phyloP scores from a whole-genome alignment of 2,329 filamentous ascomycete genomes.

The Sclerotinia subarctica region DNA sequence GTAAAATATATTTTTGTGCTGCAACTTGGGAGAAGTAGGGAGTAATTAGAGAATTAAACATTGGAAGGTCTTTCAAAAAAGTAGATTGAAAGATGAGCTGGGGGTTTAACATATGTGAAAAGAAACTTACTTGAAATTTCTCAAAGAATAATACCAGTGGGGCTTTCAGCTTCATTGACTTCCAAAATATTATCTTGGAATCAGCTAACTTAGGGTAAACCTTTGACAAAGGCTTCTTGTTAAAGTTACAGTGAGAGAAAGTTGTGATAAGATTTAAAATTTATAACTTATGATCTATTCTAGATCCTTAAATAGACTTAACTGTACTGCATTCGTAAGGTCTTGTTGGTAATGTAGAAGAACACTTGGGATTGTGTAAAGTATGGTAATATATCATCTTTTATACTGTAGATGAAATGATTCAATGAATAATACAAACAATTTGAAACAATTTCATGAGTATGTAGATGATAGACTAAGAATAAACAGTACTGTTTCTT shows the following conservation, averaged over 20 bases:
- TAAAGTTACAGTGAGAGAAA: too few species aligned
- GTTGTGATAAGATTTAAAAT: background rate
- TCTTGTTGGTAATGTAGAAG: background rate
- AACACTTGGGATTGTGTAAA: too few species aligned
- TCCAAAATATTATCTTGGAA: too few species aligned
- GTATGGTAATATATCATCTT: too few species aligned
- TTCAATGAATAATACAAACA: too few species aligned
- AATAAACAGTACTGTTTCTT: too few species aligned
- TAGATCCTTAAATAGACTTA: background rate
- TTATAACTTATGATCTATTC: background rate
- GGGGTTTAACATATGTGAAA: background rate
- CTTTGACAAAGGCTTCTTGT: rapidly evolving
- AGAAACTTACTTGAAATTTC: background rate
- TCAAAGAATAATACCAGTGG: background rate
- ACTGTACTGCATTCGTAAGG: background rate
- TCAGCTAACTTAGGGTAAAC: rapidly evolving
- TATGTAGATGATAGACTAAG: too few species aligned
- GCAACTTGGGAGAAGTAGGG: background rate
- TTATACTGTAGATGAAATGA: too few species aligned
- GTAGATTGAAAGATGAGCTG: background rate
- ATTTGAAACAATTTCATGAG: too few species aligned
- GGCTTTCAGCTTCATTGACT: background rate
- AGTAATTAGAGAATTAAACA: background rate
- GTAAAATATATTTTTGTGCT: background rate
- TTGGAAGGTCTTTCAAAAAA: rapidly evolving